These are phyloP conservation scores for Pseudoturritis turrita DNA, from an alignment of 345 rosid species.

Conservation along the genomic window DNA sequence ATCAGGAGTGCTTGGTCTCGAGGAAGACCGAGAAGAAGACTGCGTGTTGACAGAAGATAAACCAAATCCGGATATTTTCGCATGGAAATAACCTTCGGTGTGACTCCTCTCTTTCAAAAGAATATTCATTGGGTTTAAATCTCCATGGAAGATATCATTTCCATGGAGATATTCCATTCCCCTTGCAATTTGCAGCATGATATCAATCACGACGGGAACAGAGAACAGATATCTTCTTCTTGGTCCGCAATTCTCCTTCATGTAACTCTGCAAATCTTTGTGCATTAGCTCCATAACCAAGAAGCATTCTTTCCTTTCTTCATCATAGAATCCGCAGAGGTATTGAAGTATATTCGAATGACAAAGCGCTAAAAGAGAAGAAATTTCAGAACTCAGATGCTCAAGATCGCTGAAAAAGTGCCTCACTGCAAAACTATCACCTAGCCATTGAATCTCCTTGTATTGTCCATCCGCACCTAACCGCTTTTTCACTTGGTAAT, in stretches of 20 bases:
- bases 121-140: conserved; percentile 61
- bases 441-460: conserved; percentile 90
- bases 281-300: conserved; percentile 76
- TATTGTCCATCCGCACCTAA: conserved; percentile 50
- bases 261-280: conserved; percentile 55
- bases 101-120: conserved; percentile 57
- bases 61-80: conserved; percentile 66
- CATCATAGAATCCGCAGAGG: conserved; percentile 69
- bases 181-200: conserved; percentile 83
- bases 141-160: conserved; percentile 54
- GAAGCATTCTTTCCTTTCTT: conserved; percentile 64
- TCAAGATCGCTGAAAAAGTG: conserved; percentile 58
- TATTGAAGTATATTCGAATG: conserved; percentile 77
- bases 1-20: conserved; percentile 27
- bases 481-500: conserved; percentile 61
- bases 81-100: conserved; percentile 70
- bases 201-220: conserved; percentile 59
- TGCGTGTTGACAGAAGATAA: conserved; percentile 38
- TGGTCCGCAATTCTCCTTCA: conserved; percentile 68
- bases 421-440: conserved; percentile 56
- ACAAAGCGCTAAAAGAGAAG: conserved; percentile 52
- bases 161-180: conserved; percentile 91
- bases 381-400: conserved; percentile 53
- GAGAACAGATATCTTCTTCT: conserved; percentile 49
- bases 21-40: conserved; percentile 27